Percentiles rank a stretch among this genome's conserved stretches.
Evolutionary conservation across 2,329 filamentous ascomycete species (phyloP).

Genomic region (Colletotrichum sp.): DNA sequence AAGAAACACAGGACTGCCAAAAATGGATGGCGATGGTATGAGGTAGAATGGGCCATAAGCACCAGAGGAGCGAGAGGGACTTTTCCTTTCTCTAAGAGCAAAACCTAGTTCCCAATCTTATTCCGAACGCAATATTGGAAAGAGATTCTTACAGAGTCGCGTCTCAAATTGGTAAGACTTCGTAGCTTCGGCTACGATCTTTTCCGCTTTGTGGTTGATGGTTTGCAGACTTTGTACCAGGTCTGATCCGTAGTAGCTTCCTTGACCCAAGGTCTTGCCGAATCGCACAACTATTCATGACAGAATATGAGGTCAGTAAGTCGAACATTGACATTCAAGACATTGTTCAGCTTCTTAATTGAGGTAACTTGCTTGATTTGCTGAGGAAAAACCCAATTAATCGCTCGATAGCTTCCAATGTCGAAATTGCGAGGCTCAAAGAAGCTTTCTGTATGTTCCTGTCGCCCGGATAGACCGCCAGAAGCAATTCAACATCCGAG

Average conservation of each 20-base stretch:
- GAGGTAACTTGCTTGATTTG: not conserved
- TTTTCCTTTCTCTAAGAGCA: not conserved
- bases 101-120: rapidly evolving
- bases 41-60: too few species aligned
- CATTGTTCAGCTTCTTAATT: not conserved
- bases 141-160: not conserved
- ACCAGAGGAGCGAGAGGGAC: not conserved
- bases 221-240: not conserved
- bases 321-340: not conserved
- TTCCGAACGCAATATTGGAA: not conserved
- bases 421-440: not conserved
- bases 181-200: not conserved
- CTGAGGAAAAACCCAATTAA: not conserved
- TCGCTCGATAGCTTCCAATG: not conserved
- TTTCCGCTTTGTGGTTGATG: not conserved
- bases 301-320: not conserved
- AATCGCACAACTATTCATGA: not conserved
- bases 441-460: not conserved
- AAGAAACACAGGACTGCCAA: too few species aligned
- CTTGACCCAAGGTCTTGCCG: not conserved
- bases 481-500: not conserved
- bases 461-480: not conserved
- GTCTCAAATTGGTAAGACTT: not conserved
- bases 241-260: not conserved
- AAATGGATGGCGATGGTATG: too few species aligned